phyloP scores from a whole-genome alignment of 495 filamentous ascomycete species.

The Trichocladium uniseriatum region DNA sequence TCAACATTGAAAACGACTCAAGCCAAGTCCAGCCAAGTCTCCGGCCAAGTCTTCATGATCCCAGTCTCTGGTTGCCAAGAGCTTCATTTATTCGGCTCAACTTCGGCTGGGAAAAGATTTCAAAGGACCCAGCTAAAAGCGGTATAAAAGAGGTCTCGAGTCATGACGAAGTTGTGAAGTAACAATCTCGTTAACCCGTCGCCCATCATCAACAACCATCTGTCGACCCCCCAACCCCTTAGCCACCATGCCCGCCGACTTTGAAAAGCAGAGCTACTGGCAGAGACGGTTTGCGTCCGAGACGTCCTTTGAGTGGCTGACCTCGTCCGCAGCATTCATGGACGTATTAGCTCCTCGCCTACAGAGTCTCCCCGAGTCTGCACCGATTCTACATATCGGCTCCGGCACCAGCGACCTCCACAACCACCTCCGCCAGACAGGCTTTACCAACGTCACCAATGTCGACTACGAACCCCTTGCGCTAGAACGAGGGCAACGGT shows the following conservation, averaged over 20 bases:
- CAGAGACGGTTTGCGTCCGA: conserved; percentile 30
- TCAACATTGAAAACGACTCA: too few species aligned
- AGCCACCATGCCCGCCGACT: conserved; percentile 6
- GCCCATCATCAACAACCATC: background rate
- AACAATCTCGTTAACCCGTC: background rate
- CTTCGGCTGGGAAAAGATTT: background rate
- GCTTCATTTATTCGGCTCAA: background rate
- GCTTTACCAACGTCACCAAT: conserved; percentile 31
- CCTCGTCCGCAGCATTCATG: conserved; percentile 28
- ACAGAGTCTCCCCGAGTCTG: background rate
- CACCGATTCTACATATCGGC: conserved; percentile 31
- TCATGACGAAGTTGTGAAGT: background rate
- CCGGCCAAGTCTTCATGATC: too few species aligned
- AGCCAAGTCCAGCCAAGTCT: too few species aligned
- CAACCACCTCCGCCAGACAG: conserved; percentile 22
- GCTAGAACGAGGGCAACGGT: conserved; percentile 24
- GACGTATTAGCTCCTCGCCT: conserved; percentile 26
- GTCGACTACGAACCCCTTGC: conserved; percentile 37
- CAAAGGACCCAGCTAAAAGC: background rate
- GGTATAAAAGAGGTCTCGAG: background rate
- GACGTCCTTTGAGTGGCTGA: conserved; percentile 33
- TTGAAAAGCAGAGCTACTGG: conserved; percentile 35
- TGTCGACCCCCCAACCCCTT: too few species aligned
- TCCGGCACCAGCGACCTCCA: conserved; percentile 37
- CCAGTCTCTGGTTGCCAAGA: too few species aligned